These are phyloP conservation scores for Incumbomyces lentus DNA, from an alignment of 2,329 filamentous ascomycete species.

Conservation along the genomic window DNA sequence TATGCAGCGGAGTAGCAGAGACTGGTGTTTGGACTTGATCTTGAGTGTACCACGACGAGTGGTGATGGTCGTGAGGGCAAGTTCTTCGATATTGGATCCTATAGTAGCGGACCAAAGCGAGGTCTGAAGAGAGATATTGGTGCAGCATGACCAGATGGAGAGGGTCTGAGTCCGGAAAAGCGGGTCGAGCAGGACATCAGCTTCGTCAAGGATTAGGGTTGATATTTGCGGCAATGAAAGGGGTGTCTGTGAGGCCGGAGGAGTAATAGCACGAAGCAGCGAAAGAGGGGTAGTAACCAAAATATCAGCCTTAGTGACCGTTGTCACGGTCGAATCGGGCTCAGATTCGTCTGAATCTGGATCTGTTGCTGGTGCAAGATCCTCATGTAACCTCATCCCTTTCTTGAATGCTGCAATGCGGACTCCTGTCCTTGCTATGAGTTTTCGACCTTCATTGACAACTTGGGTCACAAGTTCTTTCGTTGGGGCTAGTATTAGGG, in stretches of 20 bases:
- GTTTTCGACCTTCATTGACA: conserved; percentile 69
- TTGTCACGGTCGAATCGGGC: conserved; percentile 26
- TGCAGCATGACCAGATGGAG: conserved; percentile 71
- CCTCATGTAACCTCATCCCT: conserved; percentile 55
- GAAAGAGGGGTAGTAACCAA: conserved; percentile 70
- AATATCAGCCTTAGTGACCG: conserved; percentile 61
- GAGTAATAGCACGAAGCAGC: conserved; percentile 60
- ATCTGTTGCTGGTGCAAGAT: conserved; percentile 25
- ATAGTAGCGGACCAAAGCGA: conserved; percentile 96
- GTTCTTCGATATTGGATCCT: conserved; percentile 78
- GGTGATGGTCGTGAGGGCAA: conserved; percentile 59
- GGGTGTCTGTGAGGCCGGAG: conserved; percentile 26
- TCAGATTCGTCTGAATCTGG: conserved; percentile 31
- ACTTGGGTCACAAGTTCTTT: conserved; percentile 75
- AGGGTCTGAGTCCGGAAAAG: conserved; percentile 85
- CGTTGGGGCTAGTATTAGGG: conserved; percentile 67
- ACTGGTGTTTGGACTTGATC: conserved; percentile 22
- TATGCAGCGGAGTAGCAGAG: conserved; percentile 67
- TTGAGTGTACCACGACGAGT: conserved; percentile 38
- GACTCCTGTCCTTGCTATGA: conserved; percentile 65
- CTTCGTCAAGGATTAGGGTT: conserved; percentile 79
- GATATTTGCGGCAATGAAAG: conserved; percentile 55
- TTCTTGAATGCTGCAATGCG: conserved; percentile 76
- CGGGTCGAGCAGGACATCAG: conserved; percentile 83
- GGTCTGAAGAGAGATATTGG: conserved; percentile 56